phyloP scores from a whole-genome alignment of 2,329 filamentous ascomycete species.

The Elsinoe perseae region DNA sequence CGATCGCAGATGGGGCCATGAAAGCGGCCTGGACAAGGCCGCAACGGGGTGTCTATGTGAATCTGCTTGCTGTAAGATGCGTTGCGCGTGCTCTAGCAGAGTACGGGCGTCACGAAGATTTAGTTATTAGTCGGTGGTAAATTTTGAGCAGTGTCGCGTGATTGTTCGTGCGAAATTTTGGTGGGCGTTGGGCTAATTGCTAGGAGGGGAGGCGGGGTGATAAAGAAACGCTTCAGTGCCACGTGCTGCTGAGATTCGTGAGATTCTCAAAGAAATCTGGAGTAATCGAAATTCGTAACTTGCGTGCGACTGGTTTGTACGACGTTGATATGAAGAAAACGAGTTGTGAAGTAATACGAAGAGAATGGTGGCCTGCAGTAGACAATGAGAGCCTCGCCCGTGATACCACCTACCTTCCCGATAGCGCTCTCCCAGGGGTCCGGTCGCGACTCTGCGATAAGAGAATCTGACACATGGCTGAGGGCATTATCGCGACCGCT shows the following conservation, averaged over 20 bases:
- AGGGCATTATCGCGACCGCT: not conserved
- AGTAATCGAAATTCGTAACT: slow-evolving; percentile 1
- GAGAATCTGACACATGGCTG: slow-evolving; percentile 12
- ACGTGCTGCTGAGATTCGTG: not conserved
- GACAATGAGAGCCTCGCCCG: slow-evolving; percentile 8
- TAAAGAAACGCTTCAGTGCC: not conserved
- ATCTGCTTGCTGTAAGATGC: not conserved
- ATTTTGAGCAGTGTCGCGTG: slow-evolving; percentile 6
- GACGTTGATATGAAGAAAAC: not conserved
- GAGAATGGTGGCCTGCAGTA: slow-evolving; percentile 1
- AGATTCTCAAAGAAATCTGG: not conserved
- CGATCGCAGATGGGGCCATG: slow-evolving; percentile 28
- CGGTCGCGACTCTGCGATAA: slow-evolving; percentile 8
- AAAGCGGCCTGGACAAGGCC: slow-evolving; percentile 13
- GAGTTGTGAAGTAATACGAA: not conserved
- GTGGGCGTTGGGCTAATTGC: slow-evolving; percentile 6
- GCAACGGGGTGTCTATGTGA: not conserved
- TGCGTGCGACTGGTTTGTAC: not conserved
- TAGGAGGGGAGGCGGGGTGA: not conserved
- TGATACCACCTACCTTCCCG: slow-evolving; percentile 12
- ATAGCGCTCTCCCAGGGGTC: slow-evolving; percentile 12
- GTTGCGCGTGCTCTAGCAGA: not conserved
- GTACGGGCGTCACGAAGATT: not conserved
- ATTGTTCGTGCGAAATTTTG: not conserved
- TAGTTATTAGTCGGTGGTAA: not conserved